phyloP scores from a whole-genome alignment of 2,329 filamentous ascomycete genomes.

The Colletotrichum scovillei region DNA sequence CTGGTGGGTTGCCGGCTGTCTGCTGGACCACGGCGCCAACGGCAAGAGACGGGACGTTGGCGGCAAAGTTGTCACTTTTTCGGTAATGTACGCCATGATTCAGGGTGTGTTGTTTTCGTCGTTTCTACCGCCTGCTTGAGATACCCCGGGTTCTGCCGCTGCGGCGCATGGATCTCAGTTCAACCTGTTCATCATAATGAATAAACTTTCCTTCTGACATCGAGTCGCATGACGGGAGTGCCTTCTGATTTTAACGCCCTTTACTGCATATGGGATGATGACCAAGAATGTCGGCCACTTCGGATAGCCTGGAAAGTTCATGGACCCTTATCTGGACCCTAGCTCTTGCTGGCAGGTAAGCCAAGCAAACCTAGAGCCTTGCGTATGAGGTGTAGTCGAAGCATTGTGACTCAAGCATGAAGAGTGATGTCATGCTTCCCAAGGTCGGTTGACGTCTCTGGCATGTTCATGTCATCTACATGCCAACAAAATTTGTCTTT shows the following conservation, averaged over 20 bases:
- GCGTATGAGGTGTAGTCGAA: neutral
- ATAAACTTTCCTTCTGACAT: slow-evolving; percentile 2
- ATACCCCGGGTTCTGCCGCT: slow-evolving; percentile 7
- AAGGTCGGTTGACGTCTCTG: neutral
- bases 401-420: slow-evolving; percentile 2
- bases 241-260: neutral
- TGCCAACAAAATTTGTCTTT: neutral
- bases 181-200: neutral
- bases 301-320: slow-evolving; percentile 16
- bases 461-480: slow-evolving; percentile 20
- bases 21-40: slow-evolving; percentile 46
- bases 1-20: slow-evolving; percentile 74
- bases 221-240: neutral
- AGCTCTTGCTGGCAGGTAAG: neutral
- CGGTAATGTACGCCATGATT: slow-evolving; percentile 84
- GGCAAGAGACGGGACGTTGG: slow-evolving; percentile 45
- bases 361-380: neutral
- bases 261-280: slow-evolving; percentile 1
- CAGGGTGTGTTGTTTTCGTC: slow-evolving; percentile 88
- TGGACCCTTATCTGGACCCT: neutral
- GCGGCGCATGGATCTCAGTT: neutral
- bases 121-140: slow-evolving; percentile 85
- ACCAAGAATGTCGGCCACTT: neutral
- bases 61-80: slow-evolving; percentile 67
- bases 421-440: slow-evolving; percentile 16